phyloP scores from a whole-genome alignment of 2,329 filamentous ascomycete genomes.

The Beauveria australis region DNA sequence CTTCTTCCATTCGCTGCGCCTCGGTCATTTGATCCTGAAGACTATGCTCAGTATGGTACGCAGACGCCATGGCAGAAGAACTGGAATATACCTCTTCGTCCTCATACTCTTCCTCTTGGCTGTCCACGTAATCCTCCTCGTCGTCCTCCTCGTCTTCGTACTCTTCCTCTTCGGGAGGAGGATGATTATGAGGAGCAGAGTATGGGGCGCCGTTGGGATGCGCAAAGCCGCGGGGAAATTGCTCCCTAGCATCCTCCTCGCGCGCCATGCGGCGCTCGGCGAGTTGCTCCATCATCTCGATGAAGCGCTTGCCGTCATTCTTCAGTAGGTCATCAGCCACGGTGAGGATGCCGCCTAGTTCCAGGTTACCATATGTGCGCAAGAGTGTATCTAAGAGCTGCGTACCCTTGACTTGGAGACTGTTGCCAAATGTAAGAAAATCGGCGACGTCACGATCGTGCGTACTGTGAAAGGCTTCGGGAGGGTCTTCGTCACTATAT shows the following conservation, averaged over 20 bases:
- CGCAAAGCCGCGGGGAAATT: constrained; percentile 50
- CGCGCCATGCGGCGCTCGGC: constrained; percentile 95
- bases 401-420: constrained; percentile 83
- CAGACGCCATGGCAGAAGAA: constrained; percentile 30
- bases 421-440: constrained; percentile 97
- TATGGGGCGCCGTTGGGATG: constrained; percentile 52
- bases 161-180: constrained; percentile 67
- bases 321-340: constrained; percentile 97
- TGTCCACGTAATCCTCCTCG: constrained; percentile 47
- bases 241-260: constrained; percentile 71
- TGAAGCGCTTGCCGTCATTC: constrained; percentile 98
- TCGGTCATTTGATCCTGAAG: constrained; percentile 90
- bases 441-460: constrained; percentile 64
- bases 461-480: constrained; percentile 58
- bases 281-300: constrained; percentile 99
- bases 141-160: constrained; percentile 58
- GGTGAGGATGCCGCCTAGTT: constrained; percentile 88
- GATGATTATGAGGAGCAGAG: constrained; percentile 58
- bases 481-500: constrained; percentile 57
- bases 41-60: constrained; percentile 36
- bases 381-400: constrained; percentile 37
- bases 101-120: constrained; percentile 54
- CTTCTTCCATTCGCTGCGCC: constrained; percentile 98
- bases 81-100: constrained; percentile 66
- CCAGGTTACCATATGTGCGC: constrained; percentile 38